These are phyloP conservation scores for Cenchrus americanus DNA, from an alignment of 176 grass and related monocot genomes.

Conservation along the genomic window DNA sequence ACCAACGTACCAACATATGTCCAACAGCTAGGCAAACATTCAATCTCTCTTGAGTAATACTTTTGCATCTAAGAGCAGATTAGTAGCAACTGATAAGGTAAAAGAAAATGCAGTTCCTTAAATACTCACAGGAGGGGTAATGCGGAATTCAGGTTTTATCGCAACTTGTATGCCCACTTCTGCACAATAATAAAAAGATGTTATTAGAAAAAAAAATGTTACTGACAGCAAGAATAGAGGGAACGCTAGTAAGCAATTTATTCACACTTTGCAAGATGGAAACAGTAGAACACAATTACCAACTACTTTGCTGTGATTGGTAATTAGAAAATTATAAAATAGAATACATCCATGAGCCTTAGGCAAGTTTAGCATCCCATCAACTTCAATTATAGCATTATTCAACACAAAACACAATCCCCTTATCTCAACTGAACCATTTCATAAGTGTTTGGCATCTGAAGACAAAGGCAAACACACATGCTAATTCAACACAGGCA, in stretches of 20 bases:
- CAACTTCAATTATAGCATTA: not conserved
- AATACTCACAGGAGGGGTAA: conserved; percentile 79
- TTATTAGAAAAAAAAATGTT: conserved; percentile 10
- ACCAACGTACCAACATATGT: not conserved
- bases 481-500: not conserved
- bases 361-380: not conserved
- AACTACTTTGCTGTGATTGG: not conserved
- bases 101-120: not conserved
- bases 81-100: not conserved
- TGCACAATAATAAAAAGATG: conserved; percentile 30
- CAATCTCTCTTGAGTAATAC: conserved; percentile 7
- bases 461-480: not conserved
- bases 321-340: not conserved
- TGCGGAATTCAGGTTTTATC: conserved; percentile 90
- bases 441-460: not conserved
- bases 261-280: not conserved
- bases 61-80: conserved; percentile 9
- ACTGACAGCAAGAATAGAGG: not conserved
- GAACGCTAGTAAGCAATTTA: not conserved
- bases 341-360: not conserved
- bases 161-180: conserved; percentile 74
- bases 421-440: not conserved
- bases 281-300: not conserved
- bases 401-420: not conserved
- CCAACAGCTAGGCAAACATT: not conserved